These are phyloP conservation scores for Sclerotinia borealis DNA, from an alignment of 2,329 filamentous ascomycete species.

Conservation along the genomic window DNA sequence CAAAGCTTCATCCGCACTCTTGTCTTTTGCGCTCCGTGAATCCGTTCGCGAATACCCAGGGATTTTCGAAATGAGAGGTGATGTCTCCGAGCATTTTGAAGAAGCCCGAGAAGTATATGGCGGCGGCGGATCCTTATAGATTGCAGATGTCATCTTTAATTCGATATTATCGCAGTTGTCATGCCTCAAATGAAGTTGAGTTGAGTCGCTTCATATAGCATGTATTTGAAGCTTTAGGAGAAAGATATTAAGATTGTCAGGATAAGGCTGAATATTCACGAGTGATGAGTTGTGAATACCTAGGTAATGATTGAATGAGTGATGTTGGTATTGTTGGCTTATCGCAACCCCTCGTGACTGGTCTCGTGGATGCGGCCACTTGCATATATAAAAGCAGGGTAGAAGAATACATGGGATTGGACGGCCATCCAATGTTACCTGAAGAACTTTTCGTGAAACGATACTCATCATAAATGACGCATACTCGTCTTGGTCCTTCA, in stretches of 20 bases:
- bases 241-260: no score
- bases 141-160: not conserved
- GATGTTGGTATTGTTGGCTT: not conserved
- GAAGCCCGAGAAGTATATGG: not conserved
- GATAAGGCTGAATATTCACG: not conserved
- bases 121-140: not conserved
- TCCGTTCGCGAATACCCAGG: no score
- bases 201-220: not conserved
- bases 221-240: not conserved
- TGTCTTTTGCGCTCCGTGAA: not conserved
- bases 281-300: not conserved
- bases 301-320: not conserved
- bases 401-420: not conserved
- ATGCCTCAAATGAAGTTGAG: not conserved
- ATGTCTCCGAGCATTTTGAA: not conserved
- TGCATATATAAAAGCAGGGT: conserved; percentile 1
- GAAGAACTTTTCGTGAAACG: not conserved
- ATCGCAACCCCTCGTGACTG: not conserved
- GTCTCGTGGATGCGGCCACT: not conserved
- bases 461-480: not conserved
- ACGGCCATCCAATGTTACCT: not conserved
- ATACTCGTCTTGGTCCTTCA: not conserved
- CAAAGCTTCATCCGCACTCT: not conserved
- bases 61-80: not conserved
- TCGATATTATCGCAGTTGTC: not conserved